These are phyloP conservation scores for Scheffersomyces lignosus DNA, from an alignment of 805 yeast genomes.

Conservation along the genomic window DNA sequence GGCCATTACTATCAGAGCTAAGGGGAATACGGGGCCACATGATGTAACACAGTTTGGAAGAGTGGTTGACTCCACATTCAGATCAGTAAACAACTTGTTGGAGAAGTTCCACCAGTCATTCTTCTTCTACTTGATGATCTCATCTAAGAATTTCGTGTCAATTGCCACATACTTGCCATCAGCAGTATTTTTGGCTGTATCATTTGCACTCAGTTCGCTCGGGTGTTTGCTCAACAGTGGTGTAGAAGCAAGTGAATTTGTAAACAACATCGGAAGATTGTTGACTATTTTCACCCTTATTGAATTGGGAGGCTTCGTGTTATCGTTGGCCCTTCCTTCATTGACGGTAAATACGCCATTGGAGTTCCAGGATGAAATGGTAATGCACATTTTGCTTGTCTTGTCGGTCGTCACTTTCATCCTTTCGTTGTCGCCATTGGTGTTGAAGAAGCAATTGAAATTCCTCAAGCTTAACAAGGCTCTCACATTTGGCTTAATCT, in stretches of 20 bases:
- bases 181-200: conserved; percentile 67
- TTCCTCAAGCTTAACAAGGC: conserved; percentile 16
- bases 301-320: conserved; percentile 21
- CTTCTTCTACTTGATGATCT: conserved; percentile 82
- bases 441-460: conserved; percentile 3
- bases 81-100: conserved; percentile 86
- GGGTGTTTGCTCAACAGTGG: conserved; percentile 52
- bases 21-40: conserved; percentile 52
- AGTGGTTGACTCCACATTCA: conserved; percentile 78
- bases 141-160: conserved; percentile 81
- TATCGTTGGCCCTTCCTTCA: conserved; percentile 27
- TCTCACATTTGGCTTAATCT: conserved; percentile 28
- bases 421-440: conserved; percentile 15
- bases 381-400: conserved; percentile 14
- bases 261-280: conserved; percentile 22
- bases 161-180: conserved; percentile 92
- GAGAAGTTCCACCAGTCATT: conserved; percentile 98
- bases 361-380: conserved; percentile 13
- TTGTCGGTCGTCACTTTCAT: conserved; percentile 13
- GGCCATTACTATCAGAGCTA: conserved; percentile 77
- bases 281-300: conserved; percentile 28
- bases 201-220: conserved; percentile 69
- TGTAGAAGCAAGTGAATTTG: conserved; percentile 22
- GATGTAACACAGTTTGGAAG: conserved; percentile 94
- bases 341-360: conserved; percentile 12